These are phyloP conservation scores for Candida tropicalis DNA, from an alignment of 1,139 yeast species.

Conservation along the genomic window DNA sequence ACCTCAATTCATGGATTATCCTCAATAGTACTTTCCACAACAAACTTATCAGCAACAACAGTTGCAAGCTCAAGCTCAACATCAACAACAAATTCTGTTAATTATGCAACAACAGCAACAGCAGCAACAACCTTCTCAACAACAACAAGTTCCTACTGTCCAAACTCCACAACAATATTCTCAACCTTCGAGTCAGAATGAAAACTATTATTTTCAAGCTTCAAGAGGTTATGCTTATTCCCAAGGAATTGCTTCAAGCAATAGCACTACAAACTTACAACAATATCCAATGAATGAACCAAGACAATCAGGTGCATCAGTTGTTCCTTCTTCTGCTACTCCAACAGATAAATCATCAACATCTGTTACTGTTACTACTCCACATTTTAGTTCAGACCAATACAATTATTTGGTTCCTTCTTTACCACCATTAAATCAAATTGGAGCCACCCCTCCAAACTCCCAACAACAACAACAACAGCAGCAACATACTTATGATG, in stretches of 20 bases:
- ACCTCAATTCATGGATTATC: conserved; percentile 11
- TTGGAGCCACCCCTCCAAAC: conserved; percentile 7
- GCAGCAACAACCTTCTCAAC: conserved; percentile 3
- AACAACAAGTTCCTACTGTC: conserved; percentile 2
- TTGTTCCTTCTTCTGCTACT: background rate
- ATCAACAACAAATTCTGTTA: conserved; percentile 5
- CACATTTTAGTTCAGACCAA: conserved; percentile 7
- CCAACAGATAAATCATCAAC: conserved; percentile 4
- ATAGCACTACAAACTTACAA: conserved; percentile 4
- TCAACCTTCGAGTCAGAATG: conserved; percentile 5
- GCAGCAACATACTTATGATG: conserved; percentile 3
- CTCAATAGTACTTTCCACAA: conserved; percentile 11
- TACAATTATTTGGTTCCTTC: conserved; percentile 13
- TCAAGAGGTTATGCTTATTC: conserved; percentile 5
- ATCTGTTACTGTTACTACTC: background rate
- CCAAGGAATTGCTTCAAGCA: conserved; percentile 3
- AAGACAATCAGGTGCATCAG: background rate
- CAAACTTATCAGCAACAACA: conserved; percentile 8
- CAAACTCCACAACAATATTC: conserved; percentile 8
- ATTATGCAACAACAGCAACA: conserved; percentile 10
- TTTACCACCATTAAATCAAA: conserved; percentile 10
- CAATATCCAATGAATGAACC: conserved; percentile 7
- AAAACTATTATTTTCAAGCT: conserved; percentile 5
- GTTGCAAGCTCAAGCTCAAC: conserved; percentile 5
- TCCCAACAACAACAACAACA: conserved; percentile 5